Base-by-base conservation (phyloP, 2,329 filamentous ascomycete species). In the Cladosporium halotolerans region DNA sequence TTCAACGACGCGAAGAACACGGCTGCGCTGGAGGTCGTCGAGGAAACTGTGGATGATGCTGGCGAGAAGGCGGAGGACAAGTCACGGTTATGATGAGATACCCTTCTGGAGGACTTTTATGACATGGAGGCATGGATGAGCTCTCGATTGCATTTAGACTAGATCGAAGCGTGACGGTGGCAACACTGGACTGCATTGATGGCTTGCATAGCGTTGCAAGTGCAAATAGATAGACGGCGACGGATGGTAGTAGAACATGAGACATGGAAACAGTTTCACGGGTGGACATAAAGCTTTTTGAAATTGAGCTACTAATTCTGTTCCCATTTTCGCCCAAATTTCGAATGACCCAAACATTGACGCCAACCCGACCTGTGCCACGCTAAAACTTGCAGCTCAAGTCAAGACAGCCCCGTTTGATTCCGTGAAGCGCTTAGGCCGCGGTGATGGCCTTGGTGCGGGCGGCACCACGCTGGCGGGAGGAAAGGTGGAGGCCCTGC, bases 381-480 rank as follows among this genome's bases (percentile, higher is more conserved):
- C 52, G 52, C 51, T 42, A 45, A 49, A 56, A 46, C 44, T 45
- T 56, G 52, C 36, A 45, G 41, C 51, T 43, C 55, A 32, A 50
- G 33, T 45, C 39, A 43, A 44, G 47, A 39, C 36, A 45, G 34
- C 40, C 41, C 34, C 45, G 48, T 56, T 46, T 54, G 59, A 58
- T 31, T 16, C 48, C 39, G 31, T 39, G 32, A 44, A 8, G 48
- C 48, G 31, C 19, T 51, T 66, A 66, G 55, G 60, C 61, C 49
- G 62, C 55, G 63, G 80, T 81, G 70, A 85, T 80, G 65, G 81
- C 80, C 71, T 76, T 76, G 73, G 80, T 79, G 71, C 76, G 71
- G 69, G 79, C 76, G 68, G 76, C 72, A 68, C 89, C 93, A 74
- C 91, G 90, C 84, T 99, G 93, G 82, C 92, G 88, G 71, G 88